These are phyloP conservation scores for Nephelium lappaceum DNA, from an alignment of 345 rosid species.

Conservation along the genomic window DNA sequence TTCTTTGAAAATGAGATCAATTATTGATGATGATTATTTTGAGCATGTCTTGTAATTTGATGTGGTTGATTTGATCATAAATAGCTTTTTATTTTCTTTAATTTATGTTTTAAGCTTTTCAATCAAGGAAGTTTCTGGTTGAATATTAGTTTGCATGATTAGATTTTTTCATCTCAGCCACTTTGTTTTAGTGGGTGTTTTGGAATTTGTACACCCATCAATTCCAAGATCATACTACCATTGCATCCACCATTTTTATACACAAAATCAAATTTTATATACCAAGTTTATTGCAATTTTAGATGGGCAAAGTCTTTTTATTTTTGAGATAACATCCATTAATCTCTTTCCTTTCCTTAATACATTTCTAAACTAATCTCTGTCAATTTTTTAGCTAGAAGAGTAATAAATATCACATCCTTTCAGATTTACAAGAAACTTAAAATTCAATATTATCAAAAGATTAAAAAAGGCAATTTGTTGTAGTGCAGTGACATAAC, in stretches of 20 bases:
- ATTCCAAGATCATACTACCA: neutral
- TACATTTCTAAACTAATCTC: no score
- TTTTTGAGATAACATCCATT: no score
- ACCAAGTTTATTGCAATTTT: neutral
- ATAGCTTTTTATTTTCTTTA: no score
- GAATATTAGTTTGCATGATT: conserved; percentile 15
- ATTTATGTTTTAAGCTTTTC: conserved; percentile 12
- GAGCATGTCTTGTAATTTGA: neutral
- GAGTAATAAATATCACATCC: no score
- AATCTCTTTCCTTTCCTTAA: no score
- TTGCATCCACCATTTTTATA: neutral
- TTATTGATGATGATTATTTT: conserved; percentile 19
- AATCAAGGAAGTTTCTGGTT: conserved; percentile 17
- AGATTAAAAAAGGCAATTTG: no score
- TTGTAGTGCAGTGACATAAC: no score
- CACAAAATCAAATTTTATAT: neutral
- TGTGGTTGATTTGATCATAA: conserved; percentile 1
- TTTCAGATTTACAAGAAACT: neutral
- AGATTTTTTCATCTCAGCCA: conserved; percentile 7
- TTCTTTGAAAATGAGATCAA: conserved; percentile 15
- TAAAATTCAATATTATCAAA: no score
- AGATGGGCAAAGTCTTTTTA: no score
- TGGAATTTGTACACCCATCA: conserved; percentile 14
- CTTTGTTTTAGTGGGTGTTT: conserved; percentile 4
- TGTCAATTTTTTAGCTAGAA: no score